Evolutionary conservation across 441 rosid genomes (phyloP), one percentile per base, ranked within the genome.

Genomic region (Gossypium schwendimanii): DNA sequence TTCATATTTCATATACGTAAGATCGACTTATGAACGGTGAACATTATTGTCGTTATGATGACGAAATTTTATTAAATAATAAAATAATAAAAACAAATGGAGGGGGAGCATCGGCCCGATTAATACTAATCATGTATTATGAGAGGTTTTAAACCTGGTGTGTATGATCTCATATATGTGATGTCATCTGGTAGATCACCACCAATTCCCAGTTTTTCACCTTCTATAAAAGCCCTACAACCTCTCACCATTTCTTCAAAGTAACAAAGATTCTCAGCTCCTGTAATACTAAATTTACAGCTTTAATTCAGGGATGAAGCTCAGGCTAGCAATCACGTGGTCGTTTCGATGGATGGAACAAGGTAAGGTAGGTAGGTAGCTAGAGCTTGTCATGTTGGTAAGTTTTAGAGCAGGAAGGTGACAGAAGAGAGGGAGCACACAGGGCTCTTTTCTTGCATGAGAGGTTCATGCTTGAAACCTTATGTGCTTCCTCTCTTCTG

Each of bases 381-480:
- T 59, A 7, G 7, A n/a, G 2, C 45, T 49, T 26, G 41, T n/a
- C 57, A 6, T 49, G 41, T 52, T 45, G 71, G 71, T 67, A 64
- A 45, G 0, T 10, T 17, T 26, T 6, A 67, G 33, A 12, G 39
- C 7, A 26, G 17, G 70, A 64, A 49, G 75, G 75, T 62, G 70
- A 72, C 75, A 72, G 75, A 72, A 63, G 75, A 72, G 69, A 72
- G 75, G 54, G 69, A 72, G 75, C 75, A 72, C 75, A 72, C 69
- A 20, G 15, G n/a, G 75, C 53, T 47, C 9, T 62, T 39, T 47
- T 61, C 75, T 15, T 61, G 69, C 45, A 31, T 47, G 67, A 24
- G 20, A 39, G 5, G 9, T 9, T 71, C 50, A 12, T 61, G 75
- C 75, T 47, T 49, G 69, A 62, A 61, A 14, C 69, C 33, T n/a